phyloP scores from a whole-genome alignment of 306 rosid species.

The Sicyos baderoa region DNA sequence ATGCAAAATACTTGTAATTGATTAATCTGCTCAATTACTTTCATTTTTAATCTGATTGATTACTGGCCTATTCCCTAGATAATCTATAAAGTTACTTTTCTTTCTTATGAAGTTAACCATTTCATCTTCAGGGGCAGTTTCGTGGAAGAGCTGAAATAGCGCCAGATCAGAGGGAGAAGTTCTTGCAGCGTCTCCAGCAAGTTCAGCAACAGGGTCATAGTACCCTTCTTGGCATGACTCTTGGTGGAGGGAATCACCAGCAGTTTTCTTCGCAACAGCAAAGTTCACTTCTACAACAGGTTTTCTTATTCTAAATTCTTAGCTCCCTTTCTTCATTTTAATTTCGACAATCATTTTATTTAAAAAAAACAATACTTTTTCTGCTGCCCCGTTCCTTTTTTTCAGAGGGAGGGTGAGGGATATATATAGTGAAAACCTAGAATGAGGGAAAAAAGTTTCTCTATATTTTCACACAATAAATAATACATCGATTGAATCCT shows the following conservation, averaged over 20 bases:
- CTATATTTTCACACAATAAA: too few relatives aligned
- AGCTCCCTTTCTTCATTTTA: slow-evolving; percentile 4
- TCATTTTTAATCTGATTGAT: background rate
- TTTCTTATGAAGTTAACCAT: slow-evolving; percentile 24
- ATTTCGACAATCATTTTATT: background rate
- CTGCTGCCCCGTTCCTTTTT: background rate
- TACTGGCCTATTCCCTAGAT: background rate
- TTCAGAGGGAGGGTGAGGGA: background rate
- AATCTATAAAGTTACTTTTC: background rate
- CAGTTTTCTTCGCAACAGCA: slow-evolving; percentile 79
- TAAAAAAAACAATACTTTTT: background rate
- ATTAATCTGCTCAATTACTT: background rate
- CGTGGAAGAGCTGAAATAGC: slow-evolving; percentile 95
- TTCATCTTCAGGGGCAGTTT: slow-evolving; percentile 52
- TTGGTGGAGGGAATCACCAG: slow-evolving; percentile 71
- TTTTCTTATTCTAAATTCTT: slow-evolving; percentile 16
- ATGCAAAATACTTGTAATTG: background rate
- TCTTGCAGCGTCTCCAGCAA: slow-evolving; percentile 85
- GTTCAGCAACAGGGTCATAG: slow-evolving; percentile 89
- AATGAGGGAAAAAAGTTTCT: too few relatives aligned
- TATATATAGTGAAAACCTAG: too few relatives aligned
- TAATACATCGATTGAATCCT: too few relatives aligned
- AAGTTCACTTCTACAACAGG: slow-evolving; percentile 87
- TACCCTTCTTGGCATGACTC: slow-evolving; percentile 72
- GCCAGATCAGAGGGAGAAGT: slow-evolving; percentile 94